Conservation (phyloP, 805 yeast genomes). For the Candida piceae region DNA sequence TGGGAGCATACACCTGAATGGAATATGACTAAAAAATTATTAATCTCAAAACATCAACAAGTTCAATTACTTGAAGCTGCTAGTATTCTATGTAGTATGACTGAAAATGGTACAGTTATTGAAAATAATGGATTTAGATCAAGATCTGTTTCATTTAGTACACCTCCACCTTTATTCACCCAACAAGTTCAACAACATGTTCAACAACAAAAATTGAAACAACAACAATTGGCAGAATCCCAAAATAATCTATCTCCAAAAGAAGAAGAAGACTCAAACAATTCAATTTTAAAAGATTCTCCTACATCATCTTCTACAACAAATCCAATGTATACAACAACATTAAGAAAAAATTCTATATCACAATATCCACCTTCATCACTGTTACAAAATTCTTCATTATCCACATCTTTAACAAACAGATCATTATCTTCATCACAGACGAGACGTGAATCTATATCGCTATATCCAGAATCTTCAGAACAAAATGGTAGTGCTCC, state of each 20-base stretch:
- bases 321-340: constrained; percentile 13
- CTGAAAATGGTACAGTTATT: constrained; percentile 31
- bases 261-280: no score
- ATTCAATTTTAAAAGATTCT: constrained; percentile 1
- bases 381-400: constrained; percentile 12
- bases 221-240: background rate
- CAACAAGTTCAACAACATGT: constrained; percentile 9
- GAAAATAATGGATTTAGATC: constrained; percentile 13
- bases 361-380: constrained; percentile 40
- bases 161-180: constrained; percentile 12
- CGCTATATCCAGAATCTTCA: background rate
- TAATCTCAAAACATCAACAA: constrained; percentile 84
- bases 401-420: constrained; percentile 8
- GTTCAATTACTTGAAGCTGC: constrained; percentile 80
- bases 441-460: constrained; percentile 13
- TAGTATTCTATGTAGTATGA: constrained; percentile 72
- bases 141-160: constrained; percentile 15
- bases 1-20: constrained; percentile 97
- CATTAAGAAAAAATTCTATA: constrained; percentile 37
- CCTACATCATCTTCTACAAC: constrained; percentile 6
- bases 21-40: constrained; percentile 76
- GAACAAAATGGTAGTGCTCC: background rate
- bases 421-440: background rate
- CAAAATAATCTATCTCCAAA: constrained; percentile 3
- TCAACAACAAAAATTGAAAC: constrained; percentile 5